Evolutionary conservation across 345 rosid species (phyloP), one percentile per base, ranked within the genome.

Genomic region (Ailanthus altissimus): DNA sequence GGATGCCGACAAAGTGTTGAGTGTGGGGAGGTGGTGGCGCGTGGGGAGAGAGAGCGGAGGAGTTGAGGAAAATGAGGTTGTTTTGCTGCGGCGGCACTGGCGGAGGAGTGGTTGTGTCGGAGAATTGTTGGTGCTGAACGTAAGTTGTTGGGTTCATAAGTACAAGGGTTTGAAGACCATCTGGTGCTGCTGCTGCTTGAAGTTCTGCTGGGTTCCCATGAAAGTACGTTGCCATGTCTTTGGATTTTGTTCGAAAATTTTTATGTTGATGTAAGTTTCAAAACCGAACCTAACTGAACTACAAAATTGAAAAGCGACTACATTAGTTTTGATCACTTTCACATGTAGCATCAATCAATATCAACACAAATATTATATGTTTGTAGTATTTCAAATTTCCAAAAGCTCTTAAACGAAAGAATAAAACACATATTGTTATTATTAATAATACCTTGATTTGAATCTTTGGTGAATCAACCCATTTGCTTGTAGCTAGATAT

Each of bases 121-220:
- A 82, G 85, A 28, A 62, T 21, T 74, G 77, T 26, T 73, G 76
- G 40, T 90, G 92, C 67, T 90, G 98, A 76, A 92, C 97, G 79
- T 96, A 96, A 45, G 90, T 81, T 25, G 89, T 76, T 67, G 99
- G 99, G 86, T 95, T 95, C 99, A 93, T 95, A 73, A 95, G 93
- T n/a, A 93, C 84, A 43, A 95, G 96, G 73, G 98, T 96, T 70
- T 96, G 99, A 5, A 96, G 81, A 7, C 98, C 97, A 56, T 91
- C 94, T 42, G 88, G 85, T 26, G 85, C 87, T 36, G 90, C 94
- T 42, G 88, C 85, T 26, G 85, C 87, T 36, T 93, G 92, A 49
- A 93, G 86, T 47, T 96, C 97, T 0, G 77, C 43, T 32, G 94
- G 89, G 78, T 88, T 91, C 32, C 93, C 95, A 74, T 92, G 91